Evolutionary conservation across 306 rosid genomes (phyloP), one percentile per base, ranked within the genome.

Genomic region (Boehmeria nivea): DNA sequence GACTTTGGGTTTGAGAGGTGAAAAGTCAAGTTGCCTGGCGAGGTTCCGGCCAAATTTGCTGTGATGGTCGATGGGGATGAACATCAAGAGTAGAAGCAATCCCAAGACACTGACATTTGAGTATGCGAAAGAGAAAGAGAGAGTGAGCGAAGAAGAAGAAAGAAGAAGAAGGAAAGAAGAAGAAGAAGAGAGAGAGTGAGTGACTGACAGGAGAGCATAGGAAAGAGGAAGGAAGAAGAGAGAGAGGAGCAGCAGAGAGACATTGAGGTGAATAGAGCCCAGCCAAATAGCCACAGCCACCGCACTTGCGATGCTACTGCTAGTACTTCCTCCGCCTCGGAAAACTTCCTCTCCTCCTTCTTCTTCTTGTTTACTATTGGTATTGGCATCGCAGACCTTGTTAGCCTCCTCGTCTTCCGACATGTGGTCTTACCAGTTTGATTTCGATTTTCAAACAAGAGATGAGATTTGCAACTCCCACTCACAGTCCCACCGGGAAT

Each of bases 51-150:
- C 97, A 12, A 72, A 16, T 68, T 57, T 78, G 66, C 83, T 72
- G 17, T 78, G 52, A 10, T 83, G 76, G 43, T 84, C 68, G 40
- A 84, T 38, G 3, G 97, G 95, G 76, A 78, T 54, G 31, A 86
- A 45, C 74, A 78, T 60, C 24, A 82, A 55, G 43, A 84, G 23
- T 8, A 75, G 34, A 5, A 86, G 84, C 64, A 86, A 65, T 12
- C 76, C 88, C 27, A 81, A 68, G 28, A 86, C 70, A 71, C 97
- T 89, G 83, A 60, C 39, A n/a, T n/a, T n/a, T n/a, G n/a, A n/a
- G n/a, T n/a, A 72, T 25, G 8, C 58, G 24, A 31, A 43, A 24
- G n/a, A n/a, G n/a, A n/a, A n/a, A n/a, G n/a, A n/a, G n/a, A 0
- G 34, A 54, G 37, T 25, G 6, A 25, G 20, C 8, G 27, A 19